Evolutionary conservation across 805 yeast species (phyloP), one percentile per base, ranked within the genome.

Genomic region (Metschnikowia borealis): DNA sequence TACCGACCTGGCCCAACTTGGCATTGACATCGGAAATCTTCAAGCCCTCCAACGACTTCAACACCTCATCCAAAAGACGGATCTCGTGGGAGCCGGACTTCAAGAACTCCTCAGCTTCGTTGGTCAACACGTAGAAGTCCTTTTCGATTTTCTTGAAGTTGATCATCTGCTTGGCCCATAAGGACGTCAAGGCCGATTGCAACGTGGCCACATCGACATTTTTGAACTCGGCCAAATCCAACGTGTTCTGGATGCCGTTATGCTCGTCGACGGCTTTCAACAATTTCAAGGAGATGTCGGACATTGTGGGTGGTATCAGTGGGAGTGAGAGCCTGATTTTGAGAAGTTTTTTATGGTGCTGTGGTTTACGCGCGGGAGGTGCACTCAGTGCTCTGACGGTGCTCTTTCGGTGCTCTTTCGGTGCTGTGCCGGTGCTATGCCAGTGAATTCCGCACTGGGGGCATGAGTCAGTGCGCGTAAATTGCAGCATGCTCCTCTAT

Each of bases 21-120:
- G 83, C 66, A 51, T 70, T 68, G 48, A 87, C 88, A 48, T 92
- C 97, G 21, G 86, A 67, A 60, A 94, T 84, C 64, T 87, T 88
- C 61, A 94, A 77, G 35, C 92, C 90, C 50, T 87, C 96, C 46
- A 91, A 69, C 43, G 85, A 75, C 60, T 82, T 79, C 49, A 87
- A 75, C 41, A 94, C 89, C 65, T 84, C 88, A 48, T 81, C 77
- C 55, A 89, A 78, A 44, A 94, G 77, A 59, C 96, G 81, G 62
- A 79, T 81, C 72, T 94, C 99, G 63, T 94, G 97, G 32, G 97
- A 89, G 6, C 99, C 99, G 48, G 87, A 73, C 13, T 70, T 68
- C 15, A 88, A 78, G 53, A 91, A 87, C 39, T 87, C 91, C 58
- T 81, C 70, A 44, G 96, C 98, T 74, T 94, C 99, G 10, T 69